Percentiles rank a stretch among this genome's conserved stretches.
Evolutionary conservation across 1,284 basidiomycete genomes (phyloP).

Genomic region (Austropuccinia psidii): DNA sequence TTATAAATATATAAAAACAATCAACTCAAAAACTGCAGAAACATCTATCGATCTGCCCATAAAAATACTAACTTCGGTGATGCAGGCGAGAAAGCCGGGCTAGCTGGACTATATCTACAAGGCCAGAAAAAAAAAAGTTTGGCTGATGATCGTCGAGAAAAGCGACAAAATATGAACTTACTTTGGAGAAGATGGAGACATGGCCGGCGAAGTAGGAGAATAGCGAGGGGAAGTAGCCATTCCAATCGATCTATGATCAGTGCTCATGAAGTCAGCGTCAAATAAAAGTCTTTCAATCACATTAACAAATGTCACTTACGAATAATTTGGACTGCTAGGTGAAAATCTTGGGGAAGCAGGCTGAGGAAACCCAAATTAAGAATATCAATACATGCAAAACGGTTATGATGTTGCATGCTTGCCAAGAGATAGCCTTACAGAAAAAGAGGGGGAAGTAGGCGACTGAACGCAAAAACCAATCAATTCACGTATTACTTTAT

Average conservation of each 20-base stretch:
- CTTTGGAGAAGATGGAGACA: conserved; percentile 47
- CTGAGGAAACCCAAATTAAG: background rate
- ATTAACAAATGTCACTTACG: conserved; percentile 36
- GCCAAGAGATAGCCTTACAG: conserved; percentile 4
- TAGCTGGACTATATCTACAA: conserved; percentile 36
- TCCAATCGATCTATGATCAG: conserved; percentile 15
- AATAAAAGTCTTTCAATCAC: background rate
- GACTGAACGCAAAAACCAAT: background rate
- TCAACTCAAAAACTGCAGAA: background rate
- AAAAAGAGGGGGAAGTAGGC: conserved; percentile 37
- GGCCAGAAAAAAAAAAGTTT: background rate
- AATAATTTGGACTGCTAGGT: conserved; percentile 45
- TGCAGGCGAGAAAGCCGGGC: conserved; percentile 37
- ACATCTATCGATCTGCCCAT: background rate
- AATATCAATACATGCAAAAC: background rate
- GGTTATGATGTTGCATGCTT: background rate
- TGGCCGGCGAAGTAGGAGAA: conserved; percentile 66
- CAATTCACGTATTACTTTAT: too few species aligned
- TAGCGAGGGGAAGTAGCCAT: conserved; percentile 53
- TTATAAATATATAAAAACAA: background rate
- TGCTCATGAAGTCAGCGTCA: conserved; percentile 7
- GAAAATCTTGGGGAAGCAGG: conserved; percentile 39
- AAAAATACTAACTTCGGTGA: conserved; percentile 33
- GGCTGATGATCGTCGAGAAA: background rate
- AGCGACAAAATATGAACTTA: conserved; percentile 13